Percentiles rank a stretch among this genome's conserved stretches.
Conservation (phyloP, 176 grass and related monocot species). For the Ampelocalamus luodianensis region DNA sequence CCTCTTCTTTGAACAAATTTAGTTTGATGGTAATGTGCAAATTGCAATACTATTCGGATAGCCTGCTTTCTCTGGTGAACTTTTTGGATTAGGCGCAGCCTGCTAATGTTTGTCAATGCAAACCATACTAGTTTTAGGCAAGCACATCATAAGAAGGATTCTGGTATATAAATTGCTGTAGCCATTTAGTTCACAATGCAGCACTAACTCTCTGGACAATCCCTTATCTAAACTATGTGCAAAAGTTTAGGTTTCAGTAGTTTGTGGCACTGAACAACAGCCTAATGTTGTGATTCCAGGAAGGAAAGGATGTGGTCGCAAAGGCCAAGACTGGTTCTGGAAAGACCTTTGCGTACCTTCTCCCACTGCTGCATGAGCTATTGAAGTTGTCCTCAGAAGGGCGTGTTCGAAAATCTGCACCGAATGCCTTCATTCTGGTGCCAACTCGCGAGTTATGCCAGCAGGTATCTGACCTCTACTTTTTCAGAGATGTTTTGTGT, state of each 20-base stretch:
- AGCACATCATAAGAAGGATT: not conserved
- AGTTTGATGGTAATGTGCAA: not conserved
- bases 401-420: conserved; percentile 56
- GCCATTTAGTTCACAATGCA: not conserved
- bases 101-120: not conserved
- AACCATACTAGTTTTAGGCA: conserved; percentile 11
- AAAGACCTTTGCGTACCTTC: conserved; percentile 91
- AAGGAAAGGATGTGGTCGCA: conserved; percentile 94
- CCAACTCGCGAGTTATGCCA: conserved; percentile 89
- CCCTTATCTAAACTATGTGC: not conserved
- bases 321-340: conserved; percentile 91
- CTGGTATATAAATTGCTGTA: not conserved
- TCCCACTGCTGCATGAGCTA: conserved; percentile 82
- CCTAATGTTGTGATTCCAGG: conserved; percentile 51
- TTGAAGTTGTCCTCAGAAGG: conserved; percentile 75
- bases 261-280: not conserved
- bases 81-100: not conserved
- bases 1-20: not conserved
- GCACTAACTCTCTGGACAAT: not conserved
- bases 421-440: conserved; percentile 81
- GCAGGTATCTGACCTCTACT: conserved; percentile 55
- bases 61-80: not conserved
- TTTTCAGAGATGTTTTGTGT: not conserved
- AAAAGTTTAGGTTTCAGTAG: not conserved
- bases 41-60: not conserved